Evolutionary conservation across 306 rosid species (phyloP), one percentile per base, ranked within the genome.

Genomic region (Medicago ruthenica): DNA sequence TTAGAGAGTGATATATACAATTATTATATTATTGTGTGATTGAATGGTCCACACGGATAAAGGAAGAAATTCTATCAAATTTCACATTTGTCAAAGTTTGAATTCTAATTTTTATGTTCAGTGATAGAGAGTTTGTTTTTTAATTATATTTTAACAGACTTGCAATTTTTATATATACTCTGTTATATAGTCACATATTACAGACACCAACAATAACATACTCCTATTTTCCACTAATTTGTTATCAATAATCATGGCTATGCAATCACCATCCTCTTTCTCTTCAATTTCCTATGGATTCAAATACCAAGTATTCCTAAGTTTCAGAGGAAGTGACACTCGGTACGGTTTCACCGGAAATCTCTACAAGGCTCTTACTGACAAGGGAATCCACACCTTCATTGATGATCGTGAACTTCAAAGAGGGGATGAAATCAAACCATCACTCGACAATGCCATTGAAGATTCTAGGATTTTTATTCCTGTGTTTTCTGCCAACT

Each of bases 31-130:
- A 24, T 1, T 24, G 27, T 24, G 27, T 1, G 3, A 1, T 24
- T 2, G 3, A 1, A 1, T 24, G 2, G 3, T 24, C 3, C 3
- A 1, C 27, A 24, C 2, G 2, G 0, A 24, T 24, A 24, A 2
- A 24, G 27, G 3, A 2, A 21, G 22, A 21, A 21, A 21, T 21
- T 24, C 3, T 24, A 2, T 24, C 3, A 24, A 24, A 24, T 2
- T 24, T 1, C 3, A 1, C 3, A 1, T 2, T 24, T 24, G 2
- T 24, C 3, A 24, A 24, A 24, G 2, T 24, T 24, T 24, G 3
- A 24, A 1, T 24, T 1, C 2, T 2, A 0, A 1, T 1, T 1
- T 2, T 1, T 2, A 24, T 1, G 27, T 24, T 2, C 2, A 1
- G 27, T 2, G 27, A 2, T 1, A 2, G 27, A 24, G 22, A n/a